These are phyloP conservation scores for Liriodendron chinense DNA, from an alignment of 164 flowering plant genomes.

Conservation along the genomic window DNA sequence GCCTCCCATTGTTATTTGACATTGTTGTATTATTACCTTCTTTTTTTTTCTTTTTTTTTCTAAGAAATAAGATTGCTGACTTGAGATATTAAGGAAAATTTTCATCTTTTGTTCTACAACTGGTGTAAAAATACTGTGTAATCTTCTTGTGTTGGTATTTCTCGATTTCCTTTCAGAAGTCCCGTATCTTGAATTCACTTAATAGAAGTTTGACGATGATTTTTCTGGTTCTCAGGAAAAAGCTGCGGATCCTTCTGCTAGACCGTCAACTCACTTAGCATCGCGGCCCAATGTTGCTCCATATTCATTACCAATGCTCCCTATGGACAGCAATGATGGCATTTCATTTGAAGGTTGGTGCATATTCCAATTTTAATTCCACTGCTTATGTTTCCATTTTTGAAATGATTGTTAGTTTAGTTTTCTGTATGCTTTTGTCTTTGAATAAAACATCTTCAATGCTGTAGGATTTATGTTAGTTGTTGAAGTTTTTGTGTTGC, in stretches of 20 bases:
- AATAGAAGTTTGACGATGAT: not conserved
- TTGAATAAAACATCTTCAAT: no score
- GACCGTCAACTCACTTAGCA: conserved; percentile 42
- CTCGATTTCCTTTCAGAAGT: not conserved
- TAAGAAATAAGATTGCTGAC: not conserved
- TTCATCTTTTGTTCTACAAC: not conserved
- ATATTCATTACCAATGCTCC: conserved; percentile 49
- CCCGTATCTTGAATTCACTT: not conserved
- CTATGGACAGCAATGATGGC: conserved; percentile 71
- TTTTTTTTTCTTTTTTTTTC: no score
- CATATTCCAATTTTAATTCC: not conserved
- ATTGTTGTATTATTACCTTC: not conserved
- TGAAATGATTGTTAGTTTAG: no score
- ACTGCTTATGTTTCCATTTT: not conserved
- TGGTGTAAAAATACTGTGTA: not conserved
- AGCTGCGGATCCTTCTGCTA: conserved; percentile 49
- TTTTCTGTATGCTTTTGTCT: not conserved
- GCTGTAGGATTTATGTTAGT: no score
- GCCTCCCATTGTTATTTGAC: not conserved
- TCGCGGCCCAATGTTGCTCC: conserved; percentile 58
- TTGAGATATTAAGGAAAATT: not conserved
- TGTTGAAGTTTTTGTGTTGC: no score
- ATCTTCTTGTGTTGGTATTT: not conserved
- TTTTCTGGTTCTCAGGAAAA: conserved; percentile 49
- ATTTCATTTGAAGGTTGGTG: conserved; percentile 63